Percentiles rank a stretch among this genome's conserved stretches.
Evolutionary conservation across 176 grass and related monocot genomes (phyloP).

Genomic region (Eremochloa ophiuroides): DNA sequence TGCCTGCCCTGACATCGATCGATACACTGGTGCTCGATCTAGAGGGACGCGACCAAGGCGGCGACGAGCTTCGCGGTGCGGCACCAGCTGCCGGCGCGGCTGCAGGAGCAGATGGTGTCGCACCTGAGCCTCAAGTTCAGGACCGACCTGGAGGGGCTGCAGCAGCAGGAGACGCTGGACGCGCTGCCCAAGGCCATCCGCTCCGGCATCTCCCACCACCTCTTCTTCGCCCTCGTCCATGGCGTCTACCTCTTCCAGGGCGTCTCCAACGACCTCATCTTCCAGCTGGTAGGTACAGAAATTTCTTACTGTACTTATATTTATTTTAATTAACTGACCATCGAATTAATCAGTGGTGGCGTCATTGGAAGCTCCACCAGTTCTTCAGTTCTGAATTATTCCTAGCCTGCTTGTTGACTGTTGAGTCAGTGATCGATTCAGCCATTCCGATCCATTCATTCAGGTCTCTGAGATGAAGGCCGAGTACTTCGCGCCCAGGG

Average conservation of each 20-base stretch:
- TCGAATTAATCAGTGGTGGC: too few relatives aligned
- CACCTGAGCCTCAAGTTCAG: slow-evolving; percentile 89
- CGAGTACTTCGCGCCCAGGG: slow-evolving; percentile 80
- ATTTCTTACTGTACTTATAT: too few relatives aligned
- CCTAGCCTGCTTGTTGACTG: too few relatives aligned
- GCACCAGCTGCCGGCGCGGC: slow-evolving; percentile 53
- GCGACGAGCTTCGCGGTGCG: slow-evolving; percentile 63
- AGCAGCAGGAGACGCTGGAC: slow-evolving; percentile 73
- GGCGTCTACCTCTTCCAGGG: slow-evolving; percentile 61
- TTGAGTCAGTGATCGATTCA: too few relatives aligned
- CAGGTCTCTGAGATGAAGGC: slow-evolving; percentile 86
- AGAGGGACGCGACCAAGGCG: slow-evolving; percentile 66
- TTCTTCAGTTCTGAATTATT: background rate
- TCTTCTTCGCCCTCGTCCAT: slow-evolving; percentile 75
- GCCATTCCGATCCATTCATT: background rate
- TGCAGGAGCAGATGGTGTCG: slow-evolving; percentile 84
- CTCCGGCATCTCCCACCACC: slow-evolving; percentile 75
- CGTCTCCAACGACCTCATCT: slow-evolving; percentile 77
- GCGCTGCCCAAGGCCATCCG: slow-evolving; percentile 78
- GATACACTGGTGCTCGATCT: too few relatives aligned
- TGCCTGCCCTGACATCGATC: too few relatives aligned
- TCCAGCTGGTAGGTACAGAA: slow-evolving; percentile 83
- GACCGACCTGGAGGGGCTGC: slow-evolving; percentile 71
- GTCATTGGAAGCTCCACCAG: background rate
- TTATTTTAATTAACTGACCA: too few relatives aligned